Evolutionary conservation across 2,329 filamentous ascomycete genomes (phyloP), one percentile per base, ranked within the genome.

Genomic region (Trichoderma koningii): DNA sequence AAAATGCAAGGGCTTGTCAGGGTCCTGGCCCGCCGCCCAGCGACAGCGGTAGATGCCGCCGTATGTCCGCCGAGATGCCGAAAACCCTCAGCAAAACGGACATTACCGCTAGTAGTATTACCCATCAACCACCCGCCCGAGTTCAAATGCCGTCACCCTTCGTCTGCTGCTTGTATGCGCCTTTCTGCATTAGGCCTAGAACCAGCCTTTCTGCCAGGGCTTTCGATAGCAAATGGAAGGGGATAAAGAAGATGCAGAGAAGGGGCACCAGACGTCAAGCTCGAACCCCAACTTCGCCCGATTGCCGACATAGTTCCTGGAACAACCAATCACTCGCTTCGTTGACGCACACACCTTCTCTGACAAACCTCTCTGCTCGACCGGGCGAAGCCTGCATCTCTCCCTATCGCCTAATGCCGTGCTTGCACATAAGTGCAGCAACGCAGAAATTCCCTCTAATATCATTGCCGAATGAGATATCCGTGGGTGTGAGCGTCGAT

Each of bases 41-140:
- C 34, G 34, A 38, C 48, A 34, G 56, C 56, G n/a, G 48, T 52
- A 52, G 48, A 52, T 38, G 50, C 59, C 59, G 59, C 42, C 23
- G 19, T 60, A 50, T 60, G 26, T 50, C 56, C 56, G 56, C 28
- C 41, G 26, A 26, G 45, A 55, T 55, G 41, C 59, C 59, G 50
- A 55, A n/a, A 19, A 10, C 34, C 12, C 5, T 2, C 10, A 38
- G 12, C 2, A 14, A 5, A 38, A 44, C 38, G 50, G 50, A 26
- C 41, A 55, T 26, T 55, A 26, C 34, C 47, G 19, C n/a, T 23
- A 23, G 9, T 7, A 34, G 9, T 7, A 34, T 9, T 9, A 28
- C 28, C 57, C 44, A 42, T 50, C 48, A 17, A 17, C 51, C 15
- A 28, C 12, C 17, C 42, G 34, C 41, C 48, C 57, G 34, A 38